Base-by-base conservation (phyloP, 2,329 filamentous ascomycete genomes). In the Xylariaceae sp. region DNA sequence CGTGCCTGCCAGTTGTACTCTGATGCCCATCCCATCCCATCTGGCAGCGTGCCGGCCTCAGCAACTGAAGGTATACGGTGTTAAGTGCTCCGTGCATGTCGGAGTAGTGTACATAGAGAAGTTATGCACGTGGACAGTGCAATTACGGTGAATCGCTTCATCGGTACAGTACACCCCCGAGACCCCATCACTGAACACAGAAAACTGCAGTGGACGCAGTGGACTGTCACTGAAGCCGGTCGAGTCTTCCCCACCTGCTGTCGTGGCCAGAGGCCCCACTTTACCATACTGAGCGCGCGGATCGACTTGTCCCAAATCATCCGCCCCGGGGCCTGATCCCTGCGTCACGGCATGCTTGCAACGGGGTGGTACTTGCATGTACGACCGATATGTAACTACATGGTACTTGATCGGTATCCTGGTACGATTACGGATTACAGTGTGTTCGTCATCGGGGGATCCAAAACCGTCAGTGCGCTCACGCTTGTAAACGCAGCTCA, bases 361-460 rank as follows among this genome's bases (percentile, higher is more conserved):
- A 57, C 51, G 54, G 59, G 52, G 58, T 55, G 23, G 42, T 52
- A 44, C 18, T 5, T 42, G 11, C 37, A 42, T 13, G 37, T 9
- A 42, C 8, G 3, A 42, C 37, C 37, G 37, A 13, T 51, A 51
- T n/a, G 49, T 51, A 10, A n/a, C 18, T 35, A 51, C 7, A 7
- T 51, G 53, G 45, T 56, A 42, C 53, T 23, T 37, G 8, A n/a
- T 45, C 13, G 45, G 23, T 30, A 30, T 30, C 23, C 23, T 30
- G 23, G 23, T 30, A 30, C 23, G 23, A 30, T 30, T 30, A 30
- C 23, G 23, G 23, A 30, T 7, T 13, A 48, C 51, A n/a, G 34
- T 54, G 34, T 55, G 60, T 62, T 64, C 62, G 62, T 64, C 62
- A 64, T 64, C 61, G 61, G 62, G 51, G 51, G 58, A 63, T 57